Evolutionary conservation across 2,329 filamentous ascomycete species (phyloP), one percentile per base, ranked within the genome.

Genomic region (Metarhizium rileyi): DNA sequence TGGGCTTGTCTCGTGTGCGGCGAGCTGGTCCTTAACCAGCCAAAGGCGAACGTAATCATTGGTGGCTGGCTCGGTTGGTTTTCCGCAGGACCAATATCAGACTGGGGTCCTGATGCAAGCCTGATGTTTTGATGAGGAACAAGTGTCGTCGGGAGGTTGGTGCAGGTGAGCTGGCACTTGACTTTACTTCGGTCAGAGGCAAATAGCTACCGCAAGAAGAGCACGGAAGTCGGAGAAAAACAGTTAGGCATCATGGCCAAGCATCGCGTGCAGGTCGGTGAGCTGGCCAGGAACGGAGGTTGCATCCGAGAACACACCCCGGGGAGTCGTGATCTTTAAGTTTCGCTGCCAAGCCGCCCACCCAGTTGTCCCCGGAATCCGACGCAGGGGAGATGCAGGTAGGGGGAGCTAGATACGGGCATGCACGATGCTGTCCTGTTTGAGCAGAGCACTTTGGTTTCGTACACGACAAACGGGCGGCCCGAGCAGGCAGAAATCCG

Each of bases 1-100:
- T 71, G 63, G 58, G 51, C 56, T 7, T 72, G 69, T 50, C 48
- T 68, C 42, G 56, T 55, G 5, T 71, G 69, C 52, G 59, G 53
- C 36, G 58, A 57, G 20, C 61, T 57, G 58, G 62, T 65, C 22
- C 52, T 58, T 30, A 62, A 64, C 38, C 59, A 63, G 48, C n/a
- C 30, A 41, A 57, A 55, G 35, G 49, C 44, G 16, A 6, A 27
- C 38, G 46, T 42, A 6, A 44, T 59, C 7, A 50, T 64, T 3
- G 44, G 50, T 5, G 59, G 59, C 9, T 56, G 52, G 51, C 12
- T 48, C 3, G n/a, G 28, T 9, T 48, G 61, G 46, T 54, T 54
- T 38, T 16, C 35, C 49, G 2, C 3, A 16, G 14, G 3, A 9
- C 2, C 20, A 25, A 22, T 42, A 51, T 52, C 12, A 9, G 44